A percentile compares a stretch with the other conserved stretches of the same genome.
Evolutionary conservation across 495 filamentous ascomycete species (phyloP).

Genomic region (Hypoxylon crocopeplum): DNA sequence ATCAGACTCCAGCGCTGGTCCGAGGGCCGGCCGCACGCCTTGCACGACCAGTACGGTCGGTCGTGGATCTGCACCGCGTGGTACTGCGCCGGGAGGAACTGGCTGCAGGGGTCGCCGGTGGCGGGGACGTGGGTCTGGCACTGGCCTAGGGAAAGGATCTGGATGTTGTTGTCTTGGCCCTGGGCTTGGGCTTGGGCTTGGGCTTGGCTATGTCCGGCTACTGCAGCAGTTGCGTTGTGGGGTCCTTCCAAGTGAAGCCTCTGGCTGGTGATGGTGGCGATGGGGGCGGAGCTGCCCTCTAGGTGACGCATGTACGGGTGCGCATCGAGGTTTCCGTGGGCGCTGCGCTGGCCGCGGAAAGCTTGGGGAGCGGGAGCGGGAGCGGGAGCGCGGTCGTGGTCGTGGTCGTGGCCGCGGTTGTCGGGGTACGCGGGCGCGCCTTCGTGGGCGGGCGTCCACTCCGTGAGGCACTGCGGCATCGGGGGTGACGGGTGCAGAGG

Average conservation of each 20-base stretch:
- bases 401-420: not conserved
- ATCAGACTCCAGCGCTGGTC: conserved; percentile 35
- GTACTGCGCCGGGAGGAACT: too few species aligned
- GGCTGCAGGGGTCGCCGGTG: too few species aligned
- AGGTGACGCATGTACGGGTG: conserved; percentile 1
- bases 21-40: conserved; percentile 30
- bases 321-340: conserved; percentile 3
- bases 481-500: conserved; percentile 34
- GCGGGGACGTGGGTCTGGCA: too few species aligned
- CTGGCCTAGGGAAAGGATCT: too few species aligned
- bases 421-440: not conserved
- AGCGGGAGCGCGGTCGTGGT: not conserved
- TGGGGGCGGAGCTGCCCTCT: too few species aligned
- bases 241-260: too few species aligned
- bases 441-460: conserved; percentile 39
- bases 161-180: too few species aligned
- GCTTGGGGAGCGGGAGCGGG: not conserved
- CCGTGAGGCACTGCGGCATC: conserved; percentile 43
- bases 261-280: too few species aligned
- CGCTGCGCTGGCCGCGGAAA: conserved; percentile 15
- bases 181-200: too few species aligned
- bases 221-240: too few species aligned
- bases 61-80: too few species aligned
- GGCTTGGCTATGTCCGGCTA: too few species aligned
- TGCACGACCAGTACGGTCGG: conserved; percentile 12